Base-by-base conservation (phyloP, 768 basidiomycete species). In the Kwoniella shandongensis region DNA sequence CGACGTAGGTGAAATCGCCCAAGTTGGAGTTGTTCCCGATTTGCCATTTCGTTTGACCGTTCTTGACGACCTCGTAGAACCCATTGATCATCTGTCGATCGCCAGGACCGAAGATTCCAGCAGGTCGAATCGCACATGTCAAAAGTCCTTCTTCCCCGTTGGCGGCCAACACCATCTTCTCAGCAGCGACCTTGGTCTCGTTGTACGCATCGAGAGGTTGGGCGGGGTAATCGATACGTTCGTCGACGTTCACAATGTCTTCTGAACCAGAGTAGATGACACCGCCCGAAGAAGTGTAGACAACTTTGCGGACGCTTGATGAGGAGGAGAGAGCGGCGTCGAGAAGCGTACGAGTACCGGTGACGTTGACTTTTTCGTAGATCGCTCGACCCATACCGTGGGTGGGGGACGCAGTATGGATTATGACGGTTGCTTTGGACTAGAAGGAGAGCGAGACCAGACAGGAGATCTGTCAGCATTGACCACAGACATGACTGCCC, bases 1-100 rank as follows among this genome's bases (percentile, higher is more conserved):
- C 91, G 66, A 98, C 91, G 72, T 97, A 97, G 4, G 93, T 96
- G 84, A 88, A 92, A 77, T 98, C 96, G 69, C 89, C 91, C 3
- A 98, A 78, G 74, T 98, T 98, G 62, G 83, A 85, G 78, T 97
- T 96, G 78, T 88, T 81, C 35, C 96, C 96, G 63, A 99, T 85
- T 77, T 97, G 93, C 81, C 90, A 88, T 64, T 89, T 86, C 0
- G 91, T 91, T 75, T 96, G 88, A 17, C 85, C 84, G 41, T 84
- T 82, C 68, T 87, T 81, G 75, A 89, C 87, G 3, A 87, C 91
- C 56, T 86, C 79, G 74, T 84, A 85, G 32, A 94, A 79, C n/a
- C 88, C 89, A 1, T 81, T 77, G 78, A 93, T 85, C 62, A 84
- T 81, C 75, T 96, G 92, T 10, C 89, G 84, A 69, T 98, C 96